Evolutionary conservation across 2,329 filamentous ascomycete species (phyloP).

Genomic region (Scleromitrula shiraiana): DNA sequence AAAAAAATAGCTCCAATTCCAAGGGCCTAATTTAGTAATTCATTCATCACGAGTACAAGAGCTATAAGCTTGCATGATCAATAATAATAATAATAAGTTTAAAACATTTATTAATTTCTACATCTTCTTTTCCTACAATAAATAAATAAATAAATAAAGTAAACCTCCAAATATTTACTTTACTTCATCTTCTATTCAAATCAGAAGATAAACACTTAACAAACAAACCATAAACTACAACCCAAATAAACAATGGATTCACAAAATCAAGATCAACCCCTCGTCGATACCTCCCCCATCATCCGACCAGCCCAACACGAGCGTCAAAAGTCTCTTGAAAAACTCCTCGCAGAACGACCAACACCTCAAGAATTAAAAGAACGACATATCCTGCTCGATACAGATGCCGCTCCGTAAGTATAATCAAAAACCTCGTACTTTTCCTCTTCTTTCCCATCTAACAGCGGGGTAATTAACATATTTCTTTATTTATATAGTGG

Average conservation of each 20-base stretch:
- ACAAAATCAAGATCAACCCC: conserved; percentile 11
- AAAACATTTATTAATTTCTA: neutral
- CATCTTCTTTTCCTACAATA: neutral
- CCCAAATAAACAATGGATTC: no score
- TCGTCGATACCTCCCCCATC: conserved; percentile 42
- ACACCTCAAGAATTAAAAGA: conserved; percentile 58
- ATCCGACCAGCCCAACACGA: conserved; percentile 37
- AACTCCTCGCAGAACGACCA: conserved; percentile 64
- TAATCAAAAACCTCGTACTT: no score
- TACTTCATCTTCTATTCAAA: neutral
- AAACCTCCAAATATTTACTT: no score
- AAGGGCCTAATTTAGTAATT: neutral
- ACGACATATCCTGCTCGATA: conserved; percentile 59
- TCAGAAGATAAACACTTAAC: neutral
- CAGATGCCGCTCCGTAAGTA: conserved; percentile 57
- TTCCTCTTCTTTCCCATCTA: conserved; percentile 4
- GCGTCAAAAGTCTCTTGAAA: conserved; percentile 64
- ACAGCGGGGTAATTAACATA: conserved; percentile 23
- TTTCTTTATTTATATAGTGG: no score
- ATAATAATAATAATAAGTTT: neutral
- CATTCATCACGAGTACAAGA: neutral
- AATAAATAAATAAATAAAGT: no score
- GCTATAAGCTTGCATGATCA: neutral
- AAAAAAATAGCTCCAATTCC: neutral
- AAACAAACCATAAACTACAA: conserved; percentile 5